Evolutionary conservation across 2,329 filamentous ascomycete genomes (phyloP).

Genomic region (Domatiomyces globalis): DNA sequence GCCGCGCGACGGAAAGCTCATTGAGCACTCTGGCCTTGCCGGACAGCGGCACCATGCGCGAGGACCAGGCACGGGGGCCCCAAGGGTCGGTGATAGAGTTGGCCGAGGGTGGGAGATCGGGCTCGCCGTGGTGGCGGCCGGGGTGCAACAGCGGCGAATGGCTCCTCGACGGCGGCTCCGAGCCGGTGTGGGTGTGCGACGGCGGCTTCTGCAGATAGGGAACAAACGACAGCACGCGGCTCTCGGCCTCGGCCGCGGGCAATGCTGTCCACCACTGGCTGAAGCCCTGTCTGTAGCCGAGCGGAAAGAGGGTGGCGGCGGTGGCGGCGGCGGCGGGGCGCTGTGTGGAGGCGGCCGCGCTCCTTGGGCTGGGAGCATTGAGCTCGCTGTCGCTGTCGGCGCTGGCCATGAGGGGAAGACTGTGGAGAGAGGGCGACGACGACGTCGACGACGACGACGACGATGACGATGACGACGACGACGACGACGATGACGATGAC

Average conservation of each 20-base stretch:
- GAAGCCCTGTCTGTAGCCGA: conserved; percentile 83
- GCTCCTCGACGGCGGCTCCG: conserved; percentile 32
- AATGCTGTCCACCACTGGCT: conserved; percentile 87
- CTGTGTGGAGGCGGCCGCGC: too few species aligned
- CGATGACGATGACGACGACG: too few species aligned
- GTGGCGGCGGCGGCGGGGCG: conserved; percentile 37
- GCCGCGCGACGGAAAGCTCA: conserved; percentile 77
- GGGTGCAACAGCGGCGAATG: conserved; percentile 18
- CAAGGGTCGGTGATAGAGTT: conserved; percentile 55
- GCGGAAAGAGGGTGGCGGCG: conserved; percentile 51
- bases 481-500: too few species aligned
- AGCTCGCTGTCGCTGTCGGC: conserved; percentile 22
- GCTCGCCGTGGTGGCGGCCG: conserved; percentile 24
- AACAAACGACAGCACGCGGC: conserved; percentile 71
- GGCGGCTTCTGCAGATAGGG: conserved; percentile 64
- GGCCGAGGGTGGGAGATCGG: conserved; percentile 30
- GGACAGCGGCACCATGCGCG: conserved; percentile 66
- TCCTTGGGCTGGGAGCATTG: conserved; percentile 16
- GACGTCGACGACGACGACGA: too few species aligned
- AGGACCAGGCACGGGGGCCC: conserved; percentile 73
- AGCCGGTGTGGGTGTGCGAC: conserved; percentile 51
- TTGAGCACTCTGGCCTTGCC: conserved; percentile 82
- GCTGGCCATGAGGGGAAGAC: conserved; percentile 13
- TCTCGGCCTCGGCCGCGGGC: conserved; percentile 72
- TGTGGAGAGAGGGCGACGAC: conserved; percentile 4